Evolutionary conservation across 1,284 basidiomycete species (phyloP), one percentile per base, ranked within the genome.

Genomic region (Cystobasidium slooffiae): DNA sequence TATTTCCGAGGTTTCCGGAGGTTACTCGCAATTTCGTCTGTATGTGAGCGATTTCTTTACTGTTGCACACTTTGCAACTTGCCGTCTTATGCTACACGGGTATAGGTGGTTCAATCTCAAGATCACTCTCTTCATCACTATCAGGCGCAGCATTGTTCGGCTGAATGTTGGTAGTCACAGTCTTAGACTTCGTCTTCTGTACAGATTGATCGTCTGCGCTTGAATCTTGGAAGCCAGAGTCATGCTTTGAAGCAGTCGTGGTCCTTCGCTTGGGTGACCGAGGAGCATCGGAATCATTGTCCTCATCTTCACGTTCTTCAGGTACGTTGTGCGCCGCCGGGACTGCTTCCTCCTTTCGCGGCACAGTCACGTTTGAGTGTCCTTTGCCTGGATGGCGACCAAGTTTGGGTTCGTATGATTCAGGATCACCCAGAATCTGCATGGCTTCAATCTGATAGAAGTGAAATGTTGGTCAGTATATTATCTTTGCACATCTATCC

Each of bases 61-160:
- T 49, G 1, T 49, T 49, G 46, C 46, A 49, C 14, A 49, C 14
- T 2, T 49, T n/a, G 12, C 46, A 12, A 49, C 6, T 49, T 49
- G 46, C 31, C 31, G 31, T 31, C 5, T 31, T 31, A 31, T 31
- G n/a, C 56, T 59, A 59, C 39, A n/a, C 12, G 6, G 56, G 20
- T 22, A 43, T 44, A 18, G 70, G 62, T 14, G 70, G 62, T 44
- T 73, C 70, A 39, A 73, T 73, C 70, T 73, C 70, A 12, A 73
- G 46, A 51, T 73, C 70, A 16, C 66, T 68, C 41, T 73, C 61
- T 10, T 66, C 70, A n/a, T 66, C 69, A 37, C 64, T 39, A 18
- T 44, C n/a, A 5, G 37, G 39, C 44, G 16, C 41, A 53, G n/a
- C n/a, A 39, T 31, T 18, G 53, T 46, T 10, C 37, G 20, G 16